Evolutionary conservation across 345 rosid genomes (phyloP).

Genomic region (Linum lewisii): DNA sequence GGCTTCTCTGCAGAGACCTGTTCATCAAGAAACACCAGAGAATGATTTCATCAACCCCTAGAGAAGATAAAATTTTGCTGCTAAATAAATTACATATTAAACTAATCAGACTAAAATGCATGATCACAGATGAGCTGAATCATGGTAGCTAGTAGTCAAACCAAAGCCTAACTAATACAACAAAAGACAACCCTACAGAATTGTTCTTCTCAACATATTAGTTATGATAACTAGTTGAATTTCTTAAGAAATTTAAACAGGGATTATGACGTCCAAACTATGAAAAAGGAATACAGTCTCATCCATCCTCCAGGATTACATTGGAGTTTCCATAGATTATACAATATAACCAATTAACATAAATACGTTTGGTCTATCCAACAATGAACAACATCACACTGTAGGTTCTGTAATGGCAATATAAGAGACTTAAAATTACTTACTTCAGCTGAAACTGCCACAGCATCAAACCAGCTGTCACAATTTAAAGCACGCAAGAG

Average conservation of each 20-base stretch:
- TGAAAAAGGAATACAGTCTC: too few relatives aligned
- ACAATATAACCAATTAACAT: too few relatives aligned
- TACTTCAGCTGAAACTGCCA: slow-evolving; percentile 98
- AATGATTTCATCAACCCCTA: not conserved
- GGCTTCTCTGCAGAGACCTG: slow-evolving; percentile 98
- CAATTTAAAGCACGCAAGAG: slow-evolving; percentile 73
- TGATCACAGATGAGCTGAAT: not conserved
- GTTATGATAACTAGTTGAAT: too few relatives aligned
- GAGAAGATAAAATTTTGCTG: not conserved
- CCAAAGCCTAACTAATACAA: too few relatives aligned
- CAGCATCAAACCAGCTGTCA: slow-evolving; percentile 91
- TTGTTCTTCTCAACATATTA: too few relatives aligned
- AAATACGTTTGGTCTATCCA: too few relatives aligned
- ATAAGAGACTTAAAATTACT: slow-evolving; percentile 2
- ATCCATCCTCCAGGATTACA: too few relatives aligned
- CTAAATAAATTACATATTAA: not conserved
- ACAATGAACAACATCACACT: not conserved
- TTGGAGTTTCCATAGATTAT: too few relatives aligned
- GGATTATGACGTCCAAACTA: too few relatives aligned
- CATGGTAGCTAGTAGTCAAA: too few relatives aligned
- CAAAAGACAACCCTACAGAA: too few relatives aligned
- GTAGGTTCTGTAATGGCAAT: not conserved
- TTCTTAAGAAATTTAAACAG: too few relatives aligned
- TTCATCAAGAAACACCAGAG: slow-evolving; percentile 8
- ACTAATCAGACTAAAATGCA: not conserved